phyloP scores from a whole-genome alignment of 2,329 filamentous ascomycete genomes.

The Epichloe bromicola region DNA sequence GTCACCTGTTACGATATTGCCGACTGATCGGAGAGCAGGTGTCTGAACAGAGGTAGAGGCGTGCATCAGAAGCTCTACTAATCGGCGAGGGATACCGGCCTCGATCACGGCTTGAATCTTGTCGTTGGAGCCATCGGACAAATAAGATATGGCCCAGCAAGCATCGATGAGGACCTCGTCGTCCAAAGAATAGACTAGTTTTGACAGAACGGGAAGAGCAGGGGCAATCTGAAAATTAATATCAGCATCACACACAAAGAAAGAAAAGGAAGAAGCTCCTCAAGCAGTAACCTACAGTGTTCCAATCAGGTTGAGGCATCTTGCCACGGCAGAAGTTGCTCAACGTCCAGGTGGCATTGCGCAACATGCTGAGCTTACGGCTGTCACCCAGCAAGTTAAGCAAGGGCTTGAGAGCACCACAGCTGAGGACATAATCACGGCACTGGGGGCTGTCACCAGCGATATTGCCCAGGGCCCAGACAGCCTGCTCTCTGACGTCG shows the following conservation, averaged over 20 bases:
- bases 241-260: background rate
- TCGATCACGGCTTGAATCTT: slow-evolving; percentile 99
- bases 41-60: slow-evolving; percentile 97
- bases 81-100: slow-evolving; percentile 87
- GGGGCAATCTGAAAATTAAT: slow-evolving; percentile 60
- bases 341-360: slow-evolving; percentile 96
- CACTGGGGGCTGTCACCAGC: slow-evolving; percentile 95
- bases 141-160: slow-evolving; percentile 98
- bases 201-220: slow-evolving; percentile 85
- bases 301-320: slow-evolving; percentile 97
- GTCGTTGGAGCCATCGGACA: slow-evolving; percentile 95
- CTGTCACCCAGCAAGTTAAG: slow-evolving; percentile 87
- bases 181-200: slow-evolving; percentile 96
- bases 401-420: slow-evolving; percentile 81
- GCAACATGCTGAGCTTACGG: slow-evolving; percentile 97
- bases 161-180: slow-evolving; percentile 98
- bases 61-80: slow-evolving; percentile 96
- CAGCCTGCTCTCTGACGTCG: slow-evolving; percentile 94
- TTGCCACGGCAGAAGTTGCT: slow-evolving; percentile 99
- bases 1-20: slow-evolving; percentile 97
- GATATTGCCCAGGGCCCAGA: slow-evolving; percentile 98
- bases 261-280: background rate
- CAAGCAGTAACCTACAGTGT: slow-evolving; percentile 51
- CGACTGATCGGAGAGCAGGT: slow-evolving; percentile 88
- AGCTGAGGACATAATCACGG: slow-evolving; percentile 89